Base-by-base conservation (phyloP, 768 basidiomycete species). In the Amylocystis lapponica region DNA sequence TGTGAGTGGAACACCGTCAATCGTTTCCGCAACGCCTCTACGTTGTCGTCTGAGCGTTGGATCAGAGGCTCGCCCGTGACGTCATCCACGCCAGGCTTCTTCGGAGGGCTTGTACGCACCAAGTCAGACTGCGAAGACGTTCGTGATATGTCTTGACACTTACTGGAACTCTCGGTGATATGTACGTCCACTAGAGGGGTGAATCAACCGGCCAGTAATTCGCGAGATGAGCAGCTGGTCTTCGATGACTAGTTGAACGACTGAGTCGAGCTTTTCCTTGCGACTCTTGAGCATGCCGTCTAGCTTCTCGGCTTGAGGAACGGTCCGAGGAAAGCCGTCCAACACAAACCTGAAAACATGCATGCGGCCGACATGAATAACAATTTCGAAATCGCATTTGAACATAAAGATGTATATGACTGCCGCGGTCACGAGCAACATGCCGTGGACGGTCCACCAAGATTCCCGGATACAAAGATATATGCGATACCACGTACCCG, bases 301-400 rank as follows among this genome's bases (percentile, higher is more conserved):
- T 42, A 99, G 83, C 66, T 96, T 98, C 67, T 94, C 78, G 3
- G 96, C 96, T 58, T 99, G 96, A 9, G 87, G 83, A 27, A 98
- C 90, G 4, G 95, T 98, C 32, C 96, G 84, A 31, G 96, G 96
- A 79, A 99, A 99, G n/a, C 96, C 96, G 58, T 99, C 96, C 39
- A 99, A 75, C 45, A 99, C 96, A 66, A 99, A 99, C 27, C 95
- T 98, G 53, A n/a, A n/a, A 12, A 14, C 35, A 36, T 17, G 25
- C 35, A 27, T 11, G 13, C 35, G 25, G n/a, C 31, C 14, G 5
- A 41, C 21, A 26, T 45, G 32, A 48, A 32, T 23, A 26, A 20
- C 27, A 36, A 7, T 17, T 43, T n/a, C 36, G 36, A 37, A 30
- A 46, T 31, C 22, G 23, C 23, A 36, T 42, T 7, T 12, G 17